Percentiles rank a stretch among this genome's conserved stretches.
Conservation (phyloP, 1,139 yeast genomes). For the Pichia sp. region DNA sequence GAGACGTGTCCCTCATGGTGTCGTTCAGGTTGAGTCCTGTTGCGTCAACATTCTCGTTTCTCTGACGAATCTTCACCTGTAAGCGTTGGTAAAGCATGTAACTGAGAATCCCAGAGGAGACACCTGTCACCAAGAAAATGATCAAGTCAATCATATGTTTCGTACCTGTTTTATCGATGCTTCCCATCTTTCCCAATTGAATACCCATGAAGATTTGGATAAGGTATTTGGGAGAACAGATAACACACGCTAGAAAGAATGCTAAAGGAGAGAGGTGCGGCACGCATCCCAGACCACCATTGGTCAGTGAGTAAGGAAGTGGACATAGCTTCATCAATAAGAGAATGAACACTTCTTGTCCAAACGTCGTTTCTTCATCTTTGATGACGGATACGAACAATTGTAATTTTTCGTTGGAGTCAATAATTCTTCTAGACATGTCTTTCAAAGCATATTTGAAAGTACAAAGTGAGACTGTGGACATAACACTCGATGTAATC, state of each 20-base stretch:
- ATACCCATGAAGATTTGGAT: constrained; percentile 78
- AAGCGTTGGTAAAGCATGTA: constrained; percentile 59
- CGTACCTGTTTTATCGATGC: constrained; percentile 35
- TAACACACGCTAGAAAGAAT: constrained; percentile 62
- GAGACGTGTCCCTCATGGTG: too few species aligned
- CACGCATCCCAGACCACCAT: constrained; percentile 85
- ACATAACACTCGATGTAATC: constrained; percentile 63
- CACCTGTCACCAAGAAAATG: constrained; percentile 53
- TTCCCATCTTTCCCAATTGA: constrained; percentile 65
- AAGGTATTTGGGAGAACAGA: constrained; percentile 76
- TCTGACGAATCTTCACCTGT: constrained; percentile 33
- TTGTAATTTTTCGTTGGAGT: constrained; percentile 56
- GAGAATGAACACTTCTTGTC: constrained; percentile 51
- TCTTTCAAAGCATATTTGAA: constrained; percentile 55
- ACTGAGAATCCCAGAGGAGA: constrained; percentile 56
- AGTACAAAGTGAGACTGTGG: constrained; percentile 60
- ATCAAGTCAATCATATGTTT: constrained; percentile 50
- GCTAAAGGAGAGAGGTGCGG: constrained; percentile 60
- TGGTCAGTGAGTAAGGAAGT: constrained; percentile 83
- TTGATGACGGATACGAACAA: constrained; percentile 68
- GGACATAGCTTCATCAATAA: constrained; percentile 81
- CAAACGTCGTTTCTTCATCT: constrained; percentile 45
- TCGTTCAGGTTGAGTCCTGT: too few species aligned
- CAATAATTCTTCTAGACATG: constrained; percentile 43
- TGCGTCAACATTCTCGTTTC: too few species aligned